These are phyloP conservation scores for Letharia columbiana DNA, from an alignment of 495 filamentous ascomycete genomes.

Conservation along the genomic window DNA sequence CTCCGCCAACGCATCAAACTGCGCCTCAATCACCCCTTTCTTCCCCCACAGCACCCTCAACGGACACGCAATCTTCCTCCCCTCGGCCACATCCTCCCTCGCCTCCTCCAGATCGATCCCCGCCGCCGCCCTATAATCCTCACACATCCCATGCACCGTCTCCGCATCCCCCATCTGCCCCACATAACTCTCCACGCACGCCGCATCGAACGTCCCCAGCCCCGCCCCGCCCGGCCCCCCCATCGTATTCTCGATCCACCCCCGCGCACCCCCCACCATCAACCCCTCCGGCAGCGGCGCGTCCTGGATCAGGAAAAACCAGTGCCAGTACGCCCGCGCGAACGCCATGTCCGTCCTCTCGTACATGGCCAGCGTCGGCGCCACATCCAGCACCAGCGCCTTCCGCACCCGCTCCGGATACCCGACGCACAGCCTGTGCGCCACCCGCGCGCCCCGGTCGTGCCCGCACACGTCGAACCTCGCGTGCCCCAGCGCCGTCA, in stretches of 20 bases:
- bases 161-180: constrained; percentile 25
- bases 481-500: constrained; percentile 26
- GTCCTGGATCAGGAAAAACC: constrained; percentile 38
- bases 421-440: constrained; percentile 34
- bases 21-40: constrained; percentile 31
- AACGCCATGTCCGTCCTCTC: constrained; percentile 26
- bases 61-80: constrained; percentile 32
- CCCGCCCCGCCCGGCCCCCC: constrained; percentile 16
- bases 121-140: constrained; percentile 37
- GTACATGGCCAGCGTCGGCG: constrained; percentile 35
- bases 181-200: constrained; percentile 28
- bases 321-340: constrained; percentile 36
- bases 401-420: constrained; percentile 28
- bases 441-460: constrained; percentile 37
- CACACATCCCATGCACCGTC: constrained; percentile 34
- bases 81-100: constrained; percentile 27
- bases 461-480: constrained; percentile 32
- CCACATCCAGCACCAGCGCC: constrained; percentile 35
- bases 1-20: constrained; percentile 31
- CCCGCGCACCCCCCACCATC: constrained; percentile 24
- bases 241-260: constrained; percentile 26
- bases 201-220: constrained; percentile 18
- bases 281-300: constrained; percentile 32
- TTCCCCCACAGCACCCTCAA: constrained; percentile 33
- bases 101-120: constrained; percentile 33